A percentile compares a stretch with the other conserved stretches of the same genome.
Evolutionary conservation across 2,329 filamentous ascomycete genomes (phyloP).

Genomic region (Nothopassalora personata): DNA sequence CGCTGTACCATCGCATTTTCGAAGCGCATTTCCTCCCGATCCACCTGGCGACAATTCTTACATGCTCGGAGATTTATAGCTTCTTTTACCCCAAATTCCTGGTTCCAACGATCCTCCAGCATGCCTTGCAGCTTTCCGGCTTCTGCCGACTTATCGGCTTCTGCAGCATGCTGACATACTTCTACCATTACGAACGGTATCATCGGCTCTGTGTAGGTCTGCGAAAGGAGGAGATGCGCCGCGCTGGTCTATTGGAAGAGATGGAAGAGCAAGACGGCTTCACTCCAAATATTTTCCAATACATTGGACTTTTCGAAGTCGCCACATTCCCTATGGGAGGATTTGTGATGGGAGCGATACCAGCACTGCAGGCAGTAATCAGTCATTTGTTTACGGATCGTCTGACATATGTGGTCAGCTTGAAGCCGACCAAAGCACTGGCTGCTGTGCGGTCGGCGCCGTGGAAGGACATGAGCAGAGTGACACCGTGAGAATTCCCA

Average conservation of each 20-base stretch:
- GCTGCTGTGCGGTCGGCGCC: slow-evolving; percentile 5
- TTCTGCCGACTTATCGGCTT: slow-evolving; percentile 57
- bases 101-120: slow-evolving; percentile 51
- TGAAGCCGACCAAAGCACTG: slow-evolving; percentile 49
- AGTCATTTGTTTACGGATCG: slow-evolving; percentile 66
- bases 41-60: slow-evolving; percentile 60
- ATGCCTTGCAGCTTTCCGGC: slow-evolving; percentile 58
- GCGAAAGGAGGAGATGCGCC: slow-evolving; percentile 62
- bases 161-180: slow-evolving; percentile 57
- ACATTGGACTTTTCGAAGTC: slow-evolving; percentile 56
- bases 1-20: slow-evolving; percentile 62
- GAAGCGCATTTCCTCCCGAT: slow-evolving; percentile 68
- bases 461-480: slow-evolving; percentile 15
- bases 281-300: slow-evolving; percentile 23
- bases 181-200: slow-evolving; percentile 63
- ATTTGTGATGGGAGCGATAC: slow-evolving; percentile 62
- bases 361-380: slow-evolving; percentile 61
- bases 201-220: slow-evolving; percentile 57
- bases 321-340: slow-evolving; percentile 62
- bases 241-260: slow-evolving; percentile 58
- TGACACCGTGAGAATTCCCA: slow-evolving; percentile 17
- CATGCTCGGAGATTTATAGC: slow-evolving; percentile 58
- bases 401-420: slow-evolving; percentile 66
- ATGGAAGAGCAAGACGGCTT: slow-evolving; percentile 42
- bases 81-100: slow-evolving; percentile 48